Percentiles rank a stretch among this genome's conserved stretches.
phyloP scores from a whole-genome alignment of 441 rosid genomes.

The Populus hybrid region DNA sequence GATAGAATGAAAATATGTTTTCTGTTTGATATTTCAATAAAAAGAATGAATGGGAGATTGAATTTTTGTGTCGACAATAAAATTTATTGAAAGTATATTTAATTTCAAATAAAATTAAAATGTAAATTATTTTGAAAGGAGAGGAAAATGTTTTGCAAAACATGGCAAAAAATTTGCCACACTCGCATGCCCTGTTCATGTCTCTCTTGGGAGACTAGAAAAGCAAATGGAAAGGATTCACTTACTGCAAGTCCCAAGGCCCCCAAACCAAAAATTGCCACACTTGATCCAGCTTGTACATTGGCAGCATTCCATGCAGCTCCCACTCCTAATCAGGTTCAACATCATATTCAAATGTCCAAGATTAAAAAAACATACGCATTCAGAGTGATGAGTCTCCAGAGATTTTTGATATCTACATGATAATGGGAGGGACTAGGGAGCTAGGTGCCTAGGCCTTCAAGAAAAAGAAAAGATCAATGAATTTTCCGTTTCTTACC shows the following conservation, averaged over 20 bases:
- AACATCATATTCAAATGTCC: not conserved
- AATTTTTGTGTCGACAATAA: not conserved
- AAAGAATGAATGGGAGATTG: not conserved
- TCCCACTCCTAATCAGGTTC: slow-evolving; percentile 32
- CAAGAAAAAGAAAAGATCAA: not conserved
- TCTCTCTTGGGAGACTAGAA: not conserved
- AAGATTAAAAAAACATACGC: not conserved
- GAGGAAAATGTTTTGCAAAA: not conserved
- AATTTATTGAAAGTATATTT: not conserved
- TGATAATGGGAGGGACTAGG: not conserved
- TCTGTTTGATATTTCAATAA: not conserved
- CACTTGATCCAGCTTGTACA: slow-evolving; percentile 32
- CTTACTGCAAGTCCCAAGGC: slow-evolving; percentile 52
- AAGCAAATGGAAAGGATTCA: not conserved
- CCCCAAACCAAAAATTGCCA: slow-evolving; percentile 49
- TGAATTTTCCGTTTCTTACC: slow-evolving; percentile 14
- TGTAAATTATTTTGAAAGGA: not conserved
- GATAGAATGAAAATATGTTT: too few relatives aligned
- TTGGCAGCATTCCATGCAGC: slow-evolving; percentile 45
- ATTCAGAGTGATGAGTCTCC: not conserved
- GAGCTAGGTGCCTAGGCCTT: not conserved
- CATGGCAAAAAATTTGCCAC: not conserved
- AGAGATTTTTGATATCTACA: not conserved
- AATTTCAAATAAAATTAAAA: too few relatives aligned
- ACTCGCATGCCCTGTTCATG: too few relatives aligned